Conservation (phyloP, 352 stramenopile genomes). For the Phytophthora crassamura region DNA sequence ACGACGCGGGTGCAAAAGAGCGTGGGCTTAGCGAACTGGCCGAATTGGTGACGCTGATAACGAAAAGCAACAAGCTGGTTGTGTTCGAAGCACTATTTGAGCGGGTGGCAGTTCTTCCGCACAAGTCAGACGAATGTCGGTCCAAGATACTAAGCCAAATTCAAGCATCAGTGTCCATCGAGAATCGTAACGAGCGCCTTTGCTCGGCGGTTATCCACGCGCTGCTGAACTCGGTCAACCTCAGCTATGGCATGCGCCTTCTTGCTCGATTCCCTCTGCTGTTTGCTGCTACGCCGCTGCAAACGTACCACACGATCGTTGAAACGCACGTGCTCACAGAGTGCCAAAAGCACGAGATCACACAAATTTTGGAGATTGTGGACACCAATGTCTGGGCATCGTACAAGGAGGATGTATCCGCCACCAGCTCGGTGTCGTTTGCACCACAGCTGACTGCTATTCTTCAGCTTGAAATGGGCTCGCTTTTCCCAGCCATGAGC, state of each 20-base stretch:
- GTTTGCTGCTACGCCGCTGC: slow-evolving; percentile 65
- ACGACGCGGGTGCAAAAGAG: slow-evolving; percentile 6
- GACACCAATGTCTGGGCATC: slow-evolving; percentile 85
- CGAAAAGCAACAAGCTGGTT: slow-evolving; percentile 47
- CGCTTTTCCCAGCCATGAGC: slow-evolving; percentile 49
- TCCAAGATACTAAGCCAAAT: slow-evolving; percentile 63
- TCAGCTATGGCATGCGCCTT: slow-evolving; percentile 63
- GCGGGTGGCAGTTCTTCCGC: slow-evolving; percentile 39
- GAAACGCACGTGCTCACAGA: slow-evolving; percentile 73
- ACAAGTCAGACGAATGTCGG: slow-evolving; percentile 40
- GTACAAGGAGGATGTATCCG: slow-evolving; percentile 69
- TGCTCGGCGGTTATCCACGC: slow-evolving; percentile 73
- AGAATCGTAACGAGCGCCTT: slow-evolving; percentile 55
- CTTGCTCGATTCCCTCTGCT: slow-evolving; percentile 69
- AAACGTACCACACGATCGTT: slow-evolving; percentile 84
- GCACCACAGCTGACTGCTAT: slow-evolving; percentile 73
- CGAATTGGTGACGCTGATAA: slow-evolving; percentile 52
- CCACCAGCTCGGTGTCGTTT: slow-evolving; percentile 61
- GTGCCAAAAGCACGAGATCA: slow-evolving; percentile 68
- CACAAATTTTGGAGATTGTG: slow-evolving; percentile 79
- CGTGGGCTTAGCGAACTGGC: slow-evolving; percentile 50
- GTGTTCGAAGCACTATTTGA: slow-evolving; percentile 53
- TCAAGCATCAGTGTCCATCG: slow-evolving; percentile 43
- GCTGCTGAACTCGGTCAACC: slow-evolving; percentile 65
- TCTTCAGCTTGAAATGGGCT: slow-evolving; percentile 67